phyloP scores from a whole-genome alignment of 2,329 filamentous ascomycete genomes.

The Monilinia laxa region DNA sequence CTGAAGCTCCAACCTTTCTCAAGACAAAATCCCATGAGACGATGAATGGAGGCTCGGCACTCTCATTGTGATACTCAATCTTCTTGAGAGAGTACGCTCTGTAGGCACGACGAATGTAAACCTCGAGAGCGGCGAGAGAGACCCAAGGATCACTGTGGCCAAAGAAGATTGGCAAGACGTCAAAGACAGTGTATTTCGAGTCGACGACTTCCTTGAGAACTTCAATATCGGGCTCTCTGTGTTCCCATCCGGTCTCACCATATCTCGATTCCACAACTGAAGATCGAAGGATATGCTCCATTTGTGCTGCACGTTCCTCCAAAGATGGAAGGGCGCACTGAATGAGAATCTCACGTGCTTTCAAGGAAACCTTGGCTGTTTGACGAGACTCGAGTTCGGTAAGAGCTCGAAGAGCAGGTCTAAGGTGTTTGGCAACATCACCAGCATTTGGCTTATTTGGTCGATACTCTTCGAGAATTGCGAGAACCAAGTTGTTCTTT shows the following conservation, averaged over 20 bases:
- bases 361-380: conserved; percentile 91
- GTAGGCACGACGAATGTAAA: conserved; percentile 95
- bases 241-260: conserved; percentile 94
- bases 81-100: conserved; percentile 90
- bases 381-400: conserved; percentile 84
- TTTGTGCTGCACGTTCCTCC: conserved; percentile 90
- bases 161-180: conserved; percentile 94
- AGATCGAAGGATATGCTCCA: conserved; percentile 97
- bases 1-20: conserved; percentile 86
- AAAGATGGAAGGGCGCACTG: conserved; percentile 94
- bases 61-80: conserved; percentile 80
- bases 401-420: conserved; percentile 76
- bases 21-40: conserved; percentile 96
- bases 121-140: conserved; percentile 86
- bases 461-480: conserved; percentile 89
- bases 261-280: conserved; percentile 97
- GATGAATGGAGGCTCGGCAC: conserved; percentile 69
- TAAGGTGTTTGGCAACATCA: conserved; percentile 85
- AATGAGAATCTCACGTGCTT: conserved; percentile 95
- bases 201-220: conserved; percentile 97
- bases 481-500: conserved; percentile 91
- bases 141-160: conserved; percentile 93
- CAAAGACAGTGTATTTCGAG: conserved; percentile 97
- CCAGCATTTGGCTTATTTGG: conserved; percentile 90
- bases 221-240: conserved; percentile 85